These are phyloP conservation scores for Mallotus repandus DNA, from an alignment of 441 rosid genomes.

Conservation along the genomic window DNA sequence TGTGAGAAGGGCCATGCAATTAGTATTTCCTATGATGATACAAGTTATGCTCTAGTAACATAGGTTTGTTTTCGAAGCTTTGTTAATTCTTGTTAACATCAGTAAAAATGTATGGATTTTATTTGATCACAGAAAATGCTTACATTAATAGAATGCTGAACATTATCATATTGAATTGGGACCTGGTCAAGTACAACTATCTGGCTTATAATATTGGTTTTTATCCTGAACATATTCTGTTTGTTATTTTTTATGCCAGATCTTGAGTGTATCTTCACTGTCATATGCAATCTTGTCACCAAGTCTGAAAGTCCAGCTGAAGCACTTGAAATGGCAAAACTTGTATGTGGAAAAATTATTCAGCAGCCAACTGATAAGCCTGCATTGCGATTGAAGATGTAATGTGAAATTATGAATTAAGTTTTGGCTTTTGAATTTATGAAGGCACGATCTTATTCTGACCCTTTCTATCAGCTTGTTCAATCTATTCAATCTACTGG, in stretches of 20 bases:
- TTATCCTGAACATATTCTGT: neutral
- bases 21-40: neutral
- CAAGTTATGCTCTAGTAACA: neutral
- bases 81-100: neutral
- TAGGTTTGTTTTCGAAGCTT: neutral
- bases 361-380: slow-evolving; percentile 93
- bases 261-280: slow-evolving; percentile 93
- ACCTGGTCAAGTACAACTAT: neutral
- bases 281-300: slow-evolving; percentile 86
- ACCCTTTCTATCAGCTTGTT: slow-evolving; percentile 66
- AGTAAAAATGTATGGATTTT: neutral
- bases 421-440: slow-evolving; percentile 9
- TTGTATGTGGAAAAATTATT: slow-evolving; percentile 62
- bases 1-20: neutral
- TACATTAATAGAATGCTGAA: neutral
- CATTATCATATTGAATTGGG: neutral
- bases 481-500: slow-evolving; percentile 89
- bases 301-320: slow-evolving; percentile 58
- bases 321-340: slow-evolving; percentile 70
- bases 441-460: slow-evolving; percentile 23
- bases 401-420: slow-evolving; percentile 20
- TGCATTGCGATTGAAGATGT: slow-evolving; percentile 90
- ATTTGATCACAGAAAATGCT: neutral
- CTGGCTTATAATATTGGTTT: neutral
- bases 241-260: slow-evolving; percentile 40